Conservation (phyloP, 352 stramenopile species). For the Phytophthora lateralis region DNA sequence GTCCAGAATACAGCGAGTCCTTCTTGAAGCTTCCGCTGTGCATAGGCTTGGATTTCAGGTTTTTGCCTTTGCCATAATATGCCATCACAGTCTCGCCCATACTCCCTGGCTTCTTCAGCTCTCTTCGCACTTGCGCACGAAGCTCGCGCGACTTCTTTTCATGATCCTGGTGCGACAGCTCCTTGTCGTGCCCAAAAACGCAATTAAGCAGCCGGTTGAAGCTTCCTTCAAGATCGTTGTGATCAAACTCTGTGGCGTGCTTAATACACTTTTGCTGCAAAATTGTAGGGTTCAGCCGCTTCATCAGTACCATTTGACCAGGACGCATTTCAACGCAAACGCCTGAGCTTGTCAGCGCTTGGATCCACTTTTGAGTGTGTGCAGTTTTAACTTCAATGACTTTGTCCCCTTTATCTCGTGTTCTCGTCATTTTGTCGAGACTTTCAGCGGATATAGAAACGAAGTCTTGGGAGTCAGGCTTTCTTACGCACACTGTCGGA, state of each 20-base stretch:
- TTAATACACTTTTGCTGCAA: slow-evolving; percentile 71
- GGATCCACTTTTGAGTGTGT: slow-evolving; percentile 61
- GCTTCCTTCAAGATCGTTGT: slow-evolving; percentile 68
- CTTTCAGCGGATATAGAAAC: slow-evolving; percentile 37
- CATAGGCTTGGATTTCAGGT: slow-evolving; percentile 51
- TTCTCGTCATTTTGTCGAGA: slow-evolving; percentile 43
- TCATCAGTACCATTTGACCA: slow-evolving; percentile 61
- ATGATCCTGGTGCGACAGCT: slow-evolving; percentile 42
- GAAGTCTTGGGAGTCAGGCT: slow-evolving; percentile 38
- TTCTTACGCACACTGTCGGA: slow-evolving; percentile 42
- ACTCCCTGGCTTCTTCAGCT: slow-evolving; percentile 61
- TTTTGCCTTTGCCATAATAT: slow-evolving; percentile 61
- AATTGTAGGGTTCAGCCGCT: slow-evolving; percentile 55
- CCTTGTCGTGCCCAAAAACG: slow-evolving; percentile 56
- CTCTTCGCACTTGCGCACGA: slow-evolving; percentile 48
- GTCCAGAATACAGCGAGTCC: slow-evolving; percentile 54
- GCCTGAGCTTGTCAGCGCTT: slow-evolving; percentile 50
- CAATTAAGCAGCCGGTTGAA: slow-evolving; percentile 73
- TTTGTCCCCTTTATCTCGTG: slow-evolving; percentile 34
- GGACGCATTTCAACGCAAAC: slow-evolving; percentile 56
- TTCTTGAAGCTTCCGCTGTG: slow-evolving; percentile 49
- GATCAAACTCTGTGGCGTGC: slow-evolving; percentile 59
- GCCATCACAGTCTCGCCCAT: slow-evolving; percentile 59
- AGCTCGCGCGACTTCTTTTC: slow-evolving; percentile 48
- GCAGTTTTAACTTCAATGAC: slow-evolving; percentile 63